Evolutionary conservation across 73 alveolate species (phyloP).

Genomic region (Paraurostyla sp.): DNA sequence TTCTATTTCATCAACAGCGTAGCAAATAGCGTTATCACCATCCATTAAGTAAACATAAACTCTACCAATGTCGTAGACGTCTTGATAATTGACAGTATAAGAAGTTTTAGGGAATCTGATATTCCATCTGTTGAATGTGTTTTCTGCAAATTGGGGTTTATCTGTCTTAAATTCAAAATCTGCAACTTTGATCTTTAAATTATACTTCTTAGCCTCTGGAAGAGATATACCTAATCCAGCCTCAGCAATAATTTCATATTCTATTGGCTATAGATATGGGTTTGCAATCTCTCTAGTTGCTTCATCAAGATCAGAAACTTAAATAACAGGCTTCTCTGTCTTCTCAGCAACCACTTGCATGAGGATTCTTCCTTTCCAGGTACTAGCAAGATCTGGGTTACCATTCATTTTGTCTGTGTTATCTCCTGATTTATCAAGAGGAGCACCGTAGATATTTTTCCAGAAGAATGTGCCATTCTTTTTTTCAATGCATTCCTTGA

Average conservation of each 20-base stretch:
- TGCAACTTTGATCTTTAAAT: conserved; percentile 37
- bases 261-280: conserved; percentile 27
- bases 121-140: conserved; percentile 52
- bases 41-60: conserved; percentile 67
- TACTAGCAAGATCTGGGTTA: conserved; percentile 84
- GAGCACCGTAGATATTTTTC: conserved; percentile 89
- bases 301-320: conserved; percentile 48
- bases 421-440: conserved; percentile 76
- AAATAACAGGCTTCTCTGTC: conserved; percentile 77
- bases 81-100: conserved; percentile 23
- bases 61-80: conserved; percentile 45
- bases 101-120: neutral
- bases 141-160: conserved; percentile 33
- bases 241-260: conserved; percentile 51
- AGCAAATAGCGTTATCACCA: conserved; percentile 63
- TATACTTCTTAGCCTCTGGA: conserved; percentile 57
- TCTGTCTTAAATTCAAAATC: conserved; percentile 37
- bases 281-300: conserved; percentile 52
- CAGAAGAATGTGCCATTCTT: conserved; percentile 59
- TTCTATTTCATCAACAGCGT: neutral
- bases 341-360: conserved; percentile 75
- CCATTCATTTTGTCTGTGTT: conserved; percentile 80
- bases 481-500: conserved; percentile 2
- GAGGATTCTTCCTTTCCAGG: conserved; percentile 91
- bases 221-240: conserved; percentile 41